Base-by-base conservation (phyloP, 306 rosid species). In the Lathyrus sativus region DNA sequence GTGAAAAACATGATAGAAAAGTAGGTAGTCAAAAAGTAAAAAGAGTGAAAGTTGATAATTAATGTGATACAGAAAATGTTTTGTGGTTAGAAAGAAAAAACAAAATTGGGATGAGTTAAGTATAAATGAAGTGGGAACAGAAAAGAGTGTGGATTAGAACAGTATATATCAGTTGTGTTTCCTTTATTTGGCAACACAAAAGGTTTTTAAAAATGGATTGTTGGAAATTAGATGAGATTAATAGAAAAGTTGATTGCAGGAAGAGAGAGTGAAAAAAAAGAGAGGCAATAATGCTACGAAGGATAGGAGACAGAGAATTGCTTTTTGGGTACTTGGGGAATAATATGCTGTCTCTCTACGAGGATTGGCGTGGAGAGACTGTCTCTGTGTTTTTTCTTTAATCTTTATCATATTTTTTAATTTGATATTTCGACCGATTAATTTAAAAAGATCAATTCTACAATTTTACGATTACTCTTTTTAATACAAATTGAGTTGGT, bases 311-410 rank as follows among this genome's bases (percentile, higher is more conserved):
- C 96, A 89, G 79, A 80, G 84, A 48, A 67, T 80, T 92, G 89
- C 92, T 85, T 92, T 89, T 92, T 82, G 91, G 87, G 93, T 86
- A 88, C 96, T 86, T 84, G 87, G 85, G 85, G 96, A 90, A 92
- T 89, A 86, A 92, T 86, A 85, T 87, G 95, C 81, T 84, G 96
- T 92, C 91, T 81, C 96, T 87, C 95, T 73, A 77, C 85, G 78
- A 87, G 95, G 87, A 87, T 89, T 87, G 89, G 90, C 85, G 84
- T 85, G 89, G 55, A 76, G 83, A 75, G 74, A 61, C 71, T 67
- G 31, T 66, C 59, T 81, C 3, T 42, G 4, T 41, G 13, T 41
- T 11, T 41, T 42, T 9, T 41, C 13, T 41, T 11, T 41, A 41
- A 33, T 41, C 5, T 8, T 18, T 50, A 50, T 50, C 56, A 24